Conservation (phyloP, 495 filamentous ascomycete species). For the Elaphomyces granulatus region DNA sequence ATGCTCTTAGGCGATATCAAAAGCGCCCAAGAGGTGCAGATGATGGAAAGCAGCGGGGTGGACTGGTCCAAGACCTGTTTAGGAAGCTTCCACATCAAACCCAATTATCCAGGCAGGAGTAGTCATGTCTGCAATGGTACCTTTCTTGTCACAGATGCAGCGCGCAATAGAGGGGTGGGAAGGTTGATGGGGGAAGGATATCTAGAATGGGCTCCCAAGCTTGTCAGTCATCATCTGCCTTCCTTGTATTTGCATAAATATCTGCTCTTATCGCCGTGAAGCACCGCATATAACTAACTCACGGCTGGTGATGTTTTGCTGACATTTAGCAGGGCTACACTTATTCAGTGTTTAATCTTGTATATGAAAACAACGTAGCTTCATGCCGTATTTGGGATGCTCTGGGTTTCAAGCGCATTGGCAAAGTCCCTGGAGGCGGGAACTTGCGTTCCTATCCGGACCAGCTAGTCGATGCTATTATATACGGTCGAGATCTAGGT, state of each 20-base stretch:
- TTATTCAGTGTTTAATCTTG: slow-evolving; percentile 95
- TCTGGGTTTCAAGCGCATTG: slow-evolving; percentile 95
- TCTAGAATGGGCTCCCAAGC: slow-evolving; percentile 83
- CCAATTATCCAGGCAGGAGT: slow-evolving; percentile 92
- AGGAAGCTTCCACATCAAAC: slow-evolving; percentile 93
- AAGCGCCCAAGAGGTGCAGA: slow-evolving; percentile 41
- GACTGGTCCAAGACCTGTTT: slow-evolving; percentile 81
- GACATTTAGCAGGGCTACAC: slow-evolving; percentile 86
- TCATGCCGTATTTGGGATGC: slow-evolving; percentile 95
- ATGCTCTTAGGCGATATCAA: slow-evolving; percentile 81
- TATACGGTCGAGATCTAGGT: slow-evolving; percentile 81
- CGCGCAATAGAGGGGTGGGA: slow-evolving; percentile 81
- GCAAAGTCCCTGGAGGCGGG: slow-evolving; percentile 76
- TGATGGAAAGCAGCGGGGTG: slow-evolving; percentile 39
- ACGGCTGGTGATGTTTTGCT: too few species aligned
- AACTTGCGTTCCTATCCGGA: slow-evolving; percentile 68
- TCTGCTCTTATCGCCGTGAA: too few species aligned
- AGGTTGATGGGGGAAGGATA: slow-evolving; percentile 89
- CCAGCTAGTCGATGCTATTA: slow-evolving; percentile 83
- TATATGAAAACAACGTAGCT: slow-evolving; percentile 94
- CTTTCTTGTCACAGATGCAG: slow-evolving; percentile 81
- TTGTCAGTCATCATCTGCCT: slow-evolving; percentile 36
- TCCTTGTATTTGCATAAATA: too few species aligned
- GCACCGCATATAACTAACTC: too few species aligned
- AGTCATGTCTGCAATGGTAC: slow-evolving; percentile 95